Base-by-base conservation (phyloP, 1,284 basidiomycete species). In the Irpex sp. region DNA sequence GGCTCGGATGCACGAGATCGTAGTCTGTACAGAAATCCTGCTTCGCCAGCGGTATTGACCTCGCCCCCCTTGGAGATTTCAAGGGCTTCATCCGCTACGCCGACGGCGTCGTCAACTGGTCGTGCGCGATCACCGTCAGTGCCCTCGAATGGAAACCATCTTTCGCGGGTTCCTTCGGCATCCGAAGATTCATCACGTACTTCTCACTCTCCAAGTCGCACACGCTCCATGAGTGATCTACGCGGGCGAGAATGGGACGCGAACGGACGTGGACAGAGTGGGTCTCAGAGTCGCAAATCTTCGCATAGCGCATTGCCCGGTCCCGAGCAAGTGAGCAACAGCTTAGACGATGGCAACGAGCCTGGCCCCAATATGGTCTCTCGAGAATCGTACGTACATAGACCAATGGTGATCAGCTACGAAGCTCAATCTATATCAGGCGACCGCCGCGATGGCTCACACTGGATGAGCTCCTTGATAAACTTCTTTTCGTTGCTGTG, bases 381-480 rank as follows among this genome's bases (percentile, higher is more conserved):
- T 21, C 62, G 62, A 62, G 75, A 76, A 54, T 72, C 74, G 77
- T 78, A 57, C 70, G 74, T 72, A 34, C 34, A 17, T 26, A 8
- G 26, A 8, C 21, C 9, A 11, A 19, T 26, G 19, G 21, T 11
- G n/a, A 13, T 34, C 21, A 21, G 13, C 59, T 1, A 19, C 15
- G 19, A 15, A 15, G 11, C 36, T 59, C 52, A 49, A 26, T 54
- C 40, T n/a, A 11, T 59, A 59, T 51, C 68, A 87, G 85, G 61
- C 84, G 84, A 66, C 82, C 85, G n/a, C 79, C 84, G 11, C 85
- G 88, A 63, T 93, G 86, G 82, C 86, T 86, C 59, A 86, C 85
- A 40, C 70, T 92, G 57, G 90, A 92, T 3, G 89, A 92, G 66
- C 77, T 93, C 31, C 75, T 93, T 52, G 89, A 93, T 70, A 92